These are phyloP conservation scores for Myxozyma melibiosi DNA, from an alignment of 805 yeast species.

Conservation along the genomic window DNA sequence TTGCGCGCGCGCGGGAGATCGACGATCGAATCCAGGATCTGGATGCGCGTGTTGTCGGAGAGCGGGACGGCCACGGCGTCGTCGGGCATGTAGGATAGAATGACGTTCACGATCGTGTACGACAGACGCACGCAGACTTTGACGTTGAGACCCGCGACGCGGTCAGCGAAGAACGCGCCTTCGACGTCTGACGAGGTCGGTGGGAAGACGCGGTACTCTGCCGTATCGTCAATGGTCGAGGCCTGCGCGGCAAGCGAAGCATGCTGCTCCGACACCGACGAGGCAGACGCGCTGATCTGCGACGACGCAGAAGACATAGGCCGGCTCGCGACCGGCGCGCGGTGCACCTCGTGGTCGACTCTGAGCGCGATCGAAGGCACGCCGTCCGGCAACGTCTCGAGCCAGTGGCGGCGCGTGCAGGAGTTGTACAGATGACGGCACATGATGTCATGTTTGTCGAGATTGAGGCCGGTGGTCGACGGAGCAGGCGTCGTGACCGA, in stretches of 20 bases:
- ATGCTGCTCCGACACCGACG: background rate
- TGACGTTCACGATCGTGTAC: constrained; percentile 19
- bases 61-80: constrained; percentile 19
- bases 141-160: constrained; percentile 23
- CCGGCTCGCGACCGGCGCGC: background rate
- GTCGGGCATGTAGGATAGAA: constrained; percentile 15
- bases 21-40: constrained; percentile 18
- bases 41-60: constrained; percentile 25
- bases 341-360: background rate
- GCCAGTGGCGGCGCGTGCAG: constrained; percentile 21
- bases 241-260: background rate
- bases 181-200: constrained; percentile 8
- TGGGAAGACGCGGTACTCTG: constrained; percentile 16
- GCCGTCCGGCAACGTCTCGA: constrained; percentile 13
- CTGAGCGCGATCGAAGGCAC: constrained; percentile 16
- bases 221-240: background rate
- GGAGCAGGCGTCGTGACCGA: background rate
- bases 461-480: no score
- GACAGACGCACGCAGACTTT: constrained; percentile 19
- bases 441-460: constrained; percentile 29
- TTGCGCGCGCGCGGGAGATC: constrained; percentile 27
- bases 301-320: background rate
- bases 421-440: constrained; percentile 20
- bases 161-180: constrained; percentile 9
- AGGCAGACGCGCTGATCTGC: background rate